These are phyloP conservation scores for Populus hybrid DNA, from an alignment of 441 rosid species.

Conservation along the genomic window DNA sequence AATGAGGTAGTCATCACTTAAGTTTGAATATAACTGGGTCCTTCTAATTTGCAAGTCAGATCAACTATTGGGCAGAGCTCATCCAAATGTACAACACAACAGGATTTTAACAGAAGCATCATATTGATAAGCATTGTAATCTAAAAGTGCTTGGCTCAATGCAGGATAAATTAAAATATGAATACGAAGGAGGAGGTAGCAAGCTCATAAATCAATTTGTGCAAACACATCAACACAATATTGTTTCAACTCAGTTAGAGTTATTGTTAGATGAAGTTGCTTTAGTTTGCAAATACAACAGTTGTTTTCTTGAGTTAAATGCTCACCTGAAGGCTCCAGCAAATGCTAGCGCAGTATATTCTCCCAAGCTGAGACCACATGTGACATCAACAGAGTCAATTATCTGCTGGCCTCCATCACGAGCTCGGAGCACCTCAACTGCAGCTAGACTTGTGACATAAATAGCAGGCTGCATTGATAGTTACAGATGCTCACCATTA, in stretches of 20 bases:
- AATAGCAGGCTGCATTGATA: constrained; percentile 83
- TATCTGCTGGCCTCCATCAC: constrained; percentile 84
- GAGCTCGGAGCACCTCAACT: constrained; percentile 82
- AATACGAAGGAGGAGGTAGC: neutral
- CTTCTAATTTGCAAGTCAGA: neutral
- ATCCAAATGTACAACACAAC: neutral
- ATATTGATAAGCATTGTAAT: neutral
- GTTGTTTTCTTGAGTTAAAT: neutral
- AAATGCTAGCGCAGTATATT: constrained; percentile 95
- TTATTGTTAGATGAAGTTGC: neutral
- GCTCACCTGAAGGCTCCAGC: constrained; percentile 91
- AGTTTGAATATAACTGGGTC: neutral
- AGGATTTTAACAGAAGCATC: neutral
- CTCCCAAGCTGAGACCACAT: constrained; percentile 98
- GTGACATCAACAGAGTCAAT: constrained; percentile 93
- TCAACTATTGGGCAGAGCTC: neutral
- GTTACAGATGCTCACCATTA: constrained; percentile 7
- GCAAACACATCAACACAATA: neutral
- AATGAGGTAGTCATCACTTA: neutral
- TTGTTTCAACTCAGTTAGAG: neutral
- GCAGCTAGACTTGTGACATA: constrained; percentile 99
- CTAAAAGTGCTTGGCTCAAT: neutral
- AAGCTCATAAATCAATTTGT: neutral
- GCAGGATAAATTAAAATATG: neutral
- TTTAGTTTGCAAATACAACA: neutral